Base-by-base conservation (phyloP, 495 filamentous ascomycete species). In the Daldinia vernicosa region DNA sequence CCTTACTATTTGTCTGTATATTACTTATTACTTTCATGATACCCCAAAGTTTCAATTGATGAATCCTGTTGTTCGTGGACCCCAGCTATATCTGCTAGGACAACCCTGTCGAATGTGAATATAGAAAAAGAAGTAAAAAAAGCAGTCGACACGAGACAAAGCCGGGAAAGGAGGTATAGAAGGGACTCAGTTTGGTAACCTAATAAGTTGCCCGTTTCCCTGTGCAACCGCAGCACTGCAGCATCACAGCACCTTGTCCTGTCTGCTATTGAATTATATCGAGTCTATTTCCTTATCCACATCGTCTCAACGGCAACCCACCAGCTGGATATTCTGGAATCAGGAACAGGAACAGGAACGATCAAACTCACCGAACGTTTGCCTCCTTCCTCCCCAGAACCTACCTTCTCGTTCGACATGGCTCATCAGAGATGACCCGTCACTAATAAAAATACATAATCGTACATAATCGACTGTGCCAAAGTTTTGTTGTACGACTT, bases 381-480 rank as follows among this genome's bases (percentile, higher is more conserved):
- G 54, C 67, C 71, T 60, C 56, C 27, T 60, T 52, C 56, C 35
- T 37, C 17, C 59, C 52, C 27, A 61, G 67, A 67, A 63, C 11
- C 24, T 63, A 27, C 67, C 30, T 64, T 67, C 63, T 28, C 17
- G 30, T 65, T 67, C 67, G 67, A 64, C 63, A 71, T 74, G 71
- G 71, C 67, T 67, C 67, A 74, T 74, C 71, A 54, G 75, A 75
- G 57, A 73, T 77, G 72, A 77, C 66, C 64, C 53, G 39, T 66
- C 58, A 54, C n/a, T 50, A 47, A 47, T 58, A 63, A 66, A 61
- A 58, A 56, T 51, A 32, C 28, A 75, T 56, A 64, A 39, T 19
- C 54, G 35, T 53, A 32, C 28, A 75, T 56, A 64, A 39, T 19
- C 54, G 35, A 50, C 47, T 55, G 72, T 70, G 53, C 60, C 66